These are phyloP conservation scores for Lachnellula occidentalis DNA, from an alignment of 2,329 filamentous ascomycete genomes.

Conservation along the genomic window DNA sequence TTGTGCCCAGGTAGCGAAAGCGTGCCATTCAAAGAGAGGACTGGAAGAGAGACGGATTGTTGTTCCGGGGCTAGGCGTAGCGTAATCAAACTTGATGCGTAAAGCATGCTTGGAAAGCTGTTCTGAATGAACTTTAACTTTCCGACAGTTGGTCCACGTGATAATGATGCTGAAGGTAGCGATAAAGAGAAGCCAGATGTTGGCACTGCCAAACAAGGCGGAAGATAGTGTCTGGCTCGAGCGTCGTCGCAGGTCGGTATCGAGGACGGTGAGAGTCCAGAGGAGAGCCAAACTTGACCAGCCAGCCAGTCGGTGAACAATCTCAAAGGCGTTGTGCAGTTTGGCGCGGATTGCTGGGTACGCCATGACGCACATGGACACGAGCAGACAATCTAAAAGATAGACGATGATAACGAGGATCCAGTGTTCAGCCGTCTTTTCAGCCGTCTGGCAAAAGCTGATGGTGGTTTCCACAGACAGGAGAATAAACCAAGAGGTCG, in stretches of 20 bases:
- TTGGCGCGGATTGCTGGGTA: slow-evolving; percentile 57
- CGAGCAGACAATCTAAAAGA: slow-evolving; percentile 51
- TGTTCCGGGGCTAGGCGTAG: slow-evolving; percentile 50
- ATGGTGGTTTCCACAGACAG: slow-evolving; percentile 32
- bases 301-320: slow-evolving; percentile 65
- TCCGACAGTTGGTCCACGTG: slow-evolving; percentile 68
- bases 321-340: slow-evolving; percentile 65
- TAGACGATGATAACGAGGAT: slow-evolving; percentile 44
- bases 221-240: slow-evolving; percentile 25
- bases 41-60: slow-evolving; percentile 55
- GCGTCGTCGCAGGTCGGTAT: slow-evolving; percentile 38
- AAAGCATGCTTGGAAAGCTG: slow-evolving; percentile 67
- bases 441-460: slow-evolving; percentile 14
- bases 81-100: slow-evolving; percentile 63
- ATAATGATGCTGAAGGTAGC: slow-evolving; percentile 62
- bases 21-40: slow-evolving; percentile 67
- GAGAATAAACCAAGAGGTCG: slow-evolving; percentile 42
- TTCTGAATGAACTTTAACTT: slow-evolving; percentile 60
- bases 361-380: slow-evolving; percentile 56
- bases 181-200: slow-evolving; percentile 63
- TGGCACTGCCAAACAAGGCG: slow-evolving; percentile 41
- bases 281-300: slow-evolving; percentile 63
- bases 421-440: slow-evolving; percentile 26
- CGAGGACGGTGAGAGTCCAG: slow-evolving; percentile 56
- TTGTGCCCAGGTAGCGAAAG: slow-evolving; percentile 68